Evolutionary conservation across 108 stramenopile genomes (phyloP).

Genomic region (Skeletonema grethae): DNA sequence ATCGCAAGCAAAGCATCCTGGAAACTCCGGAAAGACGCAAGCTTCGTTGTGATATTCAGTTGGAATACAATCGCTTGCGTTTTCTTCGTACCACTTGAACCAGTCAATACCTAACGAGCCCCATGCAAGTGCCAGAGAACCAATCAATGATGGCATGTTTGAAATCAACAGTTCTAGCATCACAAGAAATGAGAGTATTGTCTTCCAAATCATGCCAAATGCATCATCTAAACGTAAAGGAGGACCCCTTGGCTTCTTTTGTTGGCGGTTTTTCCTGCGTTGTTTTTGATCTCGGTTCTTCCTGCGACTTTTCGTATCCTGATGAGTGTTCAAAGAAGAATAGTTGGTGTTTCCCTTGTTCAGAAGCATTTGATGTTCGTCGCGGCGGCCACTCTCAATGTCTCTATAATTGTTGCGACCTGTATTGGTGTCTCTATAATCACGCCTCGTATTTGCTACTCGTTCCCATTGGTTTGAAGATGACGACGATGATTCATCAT

Average conservation of each 20-base stretch:
- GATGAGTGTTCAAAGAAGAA: not conserved
- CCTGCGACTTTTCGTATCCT: not conserved
- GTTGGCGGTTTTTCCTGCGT: slow-evolving; percentile 4
- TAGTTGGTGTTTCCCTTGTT: slow-evolving; percentile 10
- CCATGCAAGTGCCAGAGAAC: slow-evolving; percentile 72
- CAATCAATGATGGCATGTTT: slow-evolving; percentile 77
- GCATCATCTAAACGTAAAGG: slow-evolving; percentile 44
- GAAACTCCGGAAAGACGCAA: slow-evolving; percentile 79
- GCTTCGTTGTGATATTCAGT: slow-evolving; percentile 77
- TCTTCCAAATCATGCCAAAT: slow-evolving; percentile 26
- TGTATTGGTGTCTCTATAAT: slow-evolving; percentile 9
- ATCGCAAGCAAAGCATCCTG: slow-evolving; percentile 86
- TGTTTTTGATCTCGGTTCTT: not conserved
- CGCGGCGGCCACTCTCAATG: not conserved
- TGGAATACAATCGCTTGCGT: slow-evolving; percentile 62
- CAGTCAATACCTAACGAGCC: slow-evolving; percentile 76
- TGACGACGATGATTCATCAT: not conserved
- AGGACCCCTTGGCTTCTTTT: not conserved
- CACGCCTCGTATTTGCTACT: slow-evolving; percentile 1
- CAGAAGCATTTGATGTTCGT: slow-evolving; percentile 13
- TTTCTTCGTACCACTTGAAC: slow-evolving; percentile 83
- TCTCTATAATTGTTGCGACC: slow-evolving; percentile 4
- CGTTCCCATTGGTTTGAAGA: slow-evolving; percentile 19
- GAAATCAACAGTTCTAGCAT: slow-evolving; percentile 64
- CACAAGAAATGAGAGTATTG: slow-evolving; percentile 10